Base-by-base conservation (phyloP, 352 stramenopile genomes). In the Phytophthora sp. region DNA sequence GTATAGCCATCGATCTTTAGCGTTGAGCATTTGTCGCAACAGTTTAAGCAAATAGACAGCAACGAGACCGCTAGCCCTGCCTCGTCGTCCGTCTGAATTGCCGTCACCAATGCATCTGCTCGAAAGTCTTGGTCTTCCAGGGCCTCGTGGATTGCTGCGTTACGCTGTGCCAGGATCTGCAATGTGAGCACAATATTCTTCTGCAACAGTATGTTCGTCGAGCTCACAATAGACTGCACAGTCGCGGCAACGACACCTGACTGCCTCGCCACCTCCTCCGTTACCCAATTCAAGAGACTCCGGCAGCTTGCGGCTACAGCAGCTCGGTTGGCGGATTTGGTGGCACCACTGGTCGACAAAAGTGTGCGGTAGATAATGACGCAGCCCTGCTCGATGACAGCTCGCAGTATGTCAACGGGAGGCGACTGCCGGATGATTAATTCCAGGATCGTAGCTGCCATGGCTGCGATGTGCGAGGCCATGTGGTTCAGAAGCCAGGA, bases 301-400 rank as follows among this genome's bases (percentile, higher is more conserved):
- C 65, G 45, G 12, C 49, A 64, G 18, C 57, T 64, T 33, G 57
- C 65, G 5, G 57, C 65, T 16, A 69, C 65, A 8, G 57, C 65
- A 33, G 65, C 42, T 18, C 55, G 53, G 3, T 53, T n/a, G 54
- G 46, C 15, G 15, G 31, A 35, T 35, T 47, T 54, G 11, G 45
- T 65, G 35, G 42, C 21, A 13, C 15, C 64, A 42, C 18, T 73
- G 18, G 12, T 52, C 26, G 24, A 58, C 24, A 42, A 66, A 16
- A 73, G 53, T 2, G 47, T 58, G 13, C 66, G 66, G 20, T 68
- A 68, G 36, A 84, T 73, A 7, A 81, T 47, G 7, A 84, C 60
- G 50, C 78, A 86, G 51, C 75, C 75, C 49, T 86, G 78, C 42
- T 86, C 78, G 21, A 86, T 69, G 20, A 86, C 41, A 6, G 57